phyloP scores from a whole-genome alignment of 1,139 yeast genomes.

The Kodamaea sp. region DNA sequence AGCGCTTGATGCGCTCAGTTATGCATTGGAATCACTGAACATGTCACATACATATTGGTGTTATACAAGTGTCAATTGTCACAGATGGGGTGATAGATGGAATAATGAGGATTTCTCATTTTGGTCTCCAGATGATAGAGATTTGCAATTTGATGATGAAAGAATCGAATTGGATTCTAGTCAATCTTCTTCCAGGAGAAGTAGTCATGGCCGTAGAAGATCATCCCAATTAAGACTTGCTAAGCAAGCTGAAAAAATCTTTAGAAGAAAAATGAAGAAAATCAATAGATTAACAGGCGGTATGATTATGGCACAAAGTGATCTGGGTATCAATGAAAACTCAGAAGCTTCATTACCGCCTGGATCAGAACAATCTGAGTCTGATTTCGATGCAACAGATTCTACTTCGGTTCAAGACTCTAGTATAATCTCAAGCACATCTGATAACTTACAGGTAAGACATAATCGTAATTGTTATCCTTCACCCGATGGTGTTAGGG shows the following conservation, averaged over 20 bases:
- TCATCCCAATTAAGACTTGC: no score
- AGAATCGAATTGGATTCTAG: no score
- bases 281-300: no score
- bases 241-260: no score
- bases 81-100: conserved; percentile 87
- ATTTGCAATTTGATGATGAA: conserved; percentile 11
- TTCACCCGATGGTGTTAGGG: conserved; percentile 62
- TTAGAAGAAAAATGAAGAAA: no score
- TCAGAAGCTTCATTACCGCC: no score
- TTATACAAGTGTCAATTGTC: conserved; percentile 67
- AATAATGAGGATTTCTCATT: conserved; percentile 90
- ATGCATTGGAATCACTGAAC: conserved; percentile 70
- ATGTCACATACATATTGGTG: conserved; percentile 84
- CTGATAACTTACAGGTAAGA: conserved; percentile 22
- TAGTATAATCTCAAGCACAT: conserved; percentile 19
- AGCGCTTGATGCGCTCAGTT: conserved; percentile 79
- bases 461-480: conserved; percentile 34
- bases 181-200: conserved; percentile 7
- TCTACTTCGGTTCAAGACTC: conserved; percentile 3
- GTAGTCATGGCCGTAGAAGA: neutral
- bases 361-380: no score
- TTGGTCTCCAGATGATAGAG: conserved; percentile 68
- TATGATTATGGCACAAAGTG: no score
- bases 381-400: neutral
- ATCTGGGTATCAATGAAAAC: no score